These are phyloP conservation scores for Fusarium circinatum DNA, from an alignment of 2,329 filamentous ascomycete genomes.

Conservation along the genomic window DNA sequence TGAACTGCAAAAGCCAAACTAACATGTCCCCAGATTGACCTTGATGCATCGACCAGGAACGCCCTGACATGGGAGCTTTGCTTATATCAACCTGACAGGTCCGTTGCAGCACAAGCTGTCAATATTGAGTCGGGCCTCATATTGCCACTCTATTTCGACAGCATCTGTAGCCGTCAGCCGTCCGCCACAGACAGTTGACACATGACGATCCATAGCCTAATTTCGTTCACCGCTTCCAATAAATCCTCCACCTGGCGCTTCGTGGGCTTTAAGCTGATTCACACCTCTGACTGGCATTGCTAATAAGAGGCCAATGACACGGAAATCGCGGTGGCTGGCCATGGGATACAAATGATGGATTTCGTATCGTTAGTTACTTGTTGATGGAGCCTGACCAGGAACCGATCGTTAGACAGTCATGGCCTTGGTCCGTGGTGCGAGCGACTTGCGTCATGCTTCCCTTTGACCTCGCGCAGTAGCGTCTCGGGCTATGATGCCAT, in stretches of 20 bases:
- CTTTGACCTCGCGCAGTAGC: slow-evolving; percentile 22
- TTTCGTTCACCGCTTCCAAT: slow-evolving; percentile 38
- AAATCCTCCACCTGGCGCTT: slow-evolving; percentile 16
- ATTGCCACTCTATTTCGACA: slow-evolving; percentile 15
- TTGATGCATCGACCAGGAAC: slow-evolving; percentile 32
- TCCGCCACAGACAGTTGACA: slow-evolving; percentile 33
- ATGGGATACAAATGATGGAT: slow-evolving; percentile 22
- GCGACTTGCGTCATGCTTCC: slow-evolving; percentile 21
- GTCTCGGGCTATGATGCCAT: slow-evolving; percentile 8
- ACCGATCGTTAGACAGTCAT: slow-evolving; percentile 15
- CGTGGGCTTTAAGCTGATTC: slow-evolving; percentile 14
- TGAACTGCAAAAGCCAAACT: slow-evolving; percentile 35
- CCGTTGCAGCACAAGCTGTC: neutral
- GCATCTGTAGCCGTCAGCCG: slow-evolving; percentile 2
- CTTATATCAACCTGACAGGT: slow-evolving; percentile 17
- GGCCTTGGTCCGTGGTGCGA: slow-evolving; percentile 23
- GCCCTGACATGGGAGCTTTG: slow-evolving; percentile 9
- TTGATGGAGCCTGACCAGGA: slow-evolving; percentile 18
- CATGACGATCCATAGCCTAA: slow-evolving; percentile 32
- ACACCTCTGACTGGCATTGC: slow-evolving; percentile 21
- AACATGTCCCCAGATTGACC: slow-evolving; percentile 32
- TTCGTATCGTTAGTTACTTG: slow-evolving; percentile 8
- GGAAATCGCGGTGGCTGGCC: slow-evolving; percentile 16
- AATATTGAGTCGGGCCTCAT: neutral
- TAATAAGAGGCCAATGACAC: slow-evolving; percentile 11